phyloP scores from a whole-genome alignment of 2,329 filamentous ascomycete genomes.

The Nigrospora oryzae region DNA sequence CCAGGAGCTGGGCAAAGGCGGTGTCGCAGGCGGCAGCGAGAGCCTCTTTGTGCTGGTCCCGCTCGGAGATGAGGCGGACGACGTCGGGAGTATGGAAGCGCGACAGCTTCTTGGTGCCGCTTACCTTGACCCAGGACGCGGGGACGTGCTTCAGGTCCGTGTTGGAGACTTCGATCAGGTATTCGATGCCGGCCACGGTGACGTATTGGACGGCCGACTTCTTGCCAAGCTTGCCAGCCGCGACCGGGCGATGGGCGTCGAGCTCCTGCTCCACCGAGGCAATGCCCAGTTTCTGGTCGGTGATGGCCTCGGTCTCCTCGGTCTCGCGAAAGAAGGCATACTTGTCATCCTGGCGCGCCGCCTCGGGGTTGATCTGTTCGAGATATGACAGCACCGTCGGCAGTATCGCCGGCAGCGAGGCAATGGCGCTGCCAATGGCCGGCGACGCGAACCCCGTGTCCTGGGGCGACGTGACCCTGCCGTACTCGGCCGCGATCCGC shows the following conservation, averaged over 20 bases:
- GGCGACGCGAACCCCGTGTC: conserved; percentile 66
- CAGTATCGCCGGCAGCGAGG: conserved; percentile 67
- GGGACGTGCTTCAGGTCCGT: conserved; percentile 76
- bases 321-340: conserved; percentile 87
- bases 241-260: conserved; percentile 63
- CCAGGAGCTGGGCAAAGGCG: conserved; percentile 67
- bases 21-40: conserved; percentile 84
- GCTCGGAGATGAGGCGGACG: conserved; percentile 70
- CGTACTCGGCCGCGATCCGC: conserved; percentile 69
- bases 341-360: conserved; percentile 82
- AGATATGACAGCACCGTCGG: conserved; percentile 67
- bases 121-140: conserved; percentile 91
- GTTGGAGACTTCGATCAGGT: conserved; percentile 86
- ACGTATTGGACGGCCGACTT: conserved; percentile 65
- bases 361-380: conserved; percentile 75
- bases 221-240: conserved; percentile 64
- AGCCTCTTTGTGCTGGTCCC: conserved; percentile 91
- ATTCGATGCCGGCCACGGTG: conserved; percentile 86
- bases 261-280: conserved; percentile 87
- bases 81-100: conserved; percentile 94
- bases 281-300: conserved; percentile 82
- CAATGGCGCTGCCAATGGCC: conserved; percentile 63
- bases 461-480: conserved; percentile 52
- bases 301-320: conserved; percentile 82
- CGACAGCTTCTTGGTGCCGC: conserved; percentile 83